Percentiles rank a stretch among this genome's conserved stretches.
Conservation (phyloP, 192 early-diverging fungal species). For the Chytriomyces sp. region DNA sequence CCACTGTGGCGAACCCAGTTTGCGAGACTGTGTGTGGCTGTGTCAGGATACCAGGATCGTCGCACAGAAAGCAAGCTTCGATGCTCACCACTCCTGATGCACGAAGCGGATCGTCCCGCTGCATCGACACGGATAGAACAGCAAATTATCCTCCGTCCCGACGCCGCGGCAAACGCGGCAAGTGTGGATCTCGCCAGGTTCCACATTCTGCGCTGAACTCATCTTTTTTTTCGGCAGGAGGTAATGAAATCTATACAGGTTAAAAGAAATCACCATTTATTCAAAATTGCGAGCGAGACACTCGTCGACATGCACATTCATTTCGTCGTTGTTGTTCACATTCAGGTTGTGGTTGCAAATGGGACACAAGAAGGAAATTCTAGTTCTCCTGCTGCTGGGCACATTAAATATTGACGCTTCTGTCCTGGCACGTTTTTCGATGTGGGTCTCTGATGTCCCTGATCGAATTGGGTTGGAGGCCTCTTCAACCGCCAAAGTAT, state of each 20-base stretch:
- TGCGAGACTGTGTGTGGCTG: not conserved
- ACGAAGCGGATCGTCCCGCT: not conserved
- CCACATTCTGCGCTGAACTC: not conserved
- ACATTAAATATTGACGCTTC: too few species aligned
- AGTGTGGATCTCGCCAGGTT: too few species aligned
- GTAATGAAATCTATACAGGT: too few species aligned
- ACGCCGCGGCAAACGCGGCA: not conserved
- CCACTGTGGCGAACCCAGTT: not conserved
- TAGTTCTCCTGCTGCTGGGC: not conserved
- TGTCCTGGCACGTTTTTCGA: not conserved
- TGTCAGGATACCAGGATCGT: not conserved
- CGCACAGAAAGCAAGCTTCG: not conserved
- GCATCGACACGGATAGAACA: not conserved
- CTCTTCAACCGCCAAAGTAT: not conserved
- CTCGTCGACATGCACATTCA: conserved; percentile 20
- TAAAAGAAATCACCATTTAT: not conserved
- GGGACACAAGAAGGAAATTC: conserved; percentile 1
- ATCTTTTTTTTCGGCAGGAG: not conserved
- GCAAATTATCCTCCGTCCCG: not conserved
- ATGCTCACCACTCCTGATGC: not conserved
- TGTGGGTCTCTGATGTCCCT: not conserved
- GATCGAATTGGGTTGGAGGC: too few species aligned
- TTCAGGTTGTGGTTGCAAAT: conserved; percentile 16
- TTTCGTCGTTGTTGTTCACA: conserved; percentile 3
- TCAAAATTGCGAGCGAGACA: not conserved